phyloP scores from a whole-genome alignment of 495 filamentous ascomycete genomes.

The Pyronema domesticum region DNA sequence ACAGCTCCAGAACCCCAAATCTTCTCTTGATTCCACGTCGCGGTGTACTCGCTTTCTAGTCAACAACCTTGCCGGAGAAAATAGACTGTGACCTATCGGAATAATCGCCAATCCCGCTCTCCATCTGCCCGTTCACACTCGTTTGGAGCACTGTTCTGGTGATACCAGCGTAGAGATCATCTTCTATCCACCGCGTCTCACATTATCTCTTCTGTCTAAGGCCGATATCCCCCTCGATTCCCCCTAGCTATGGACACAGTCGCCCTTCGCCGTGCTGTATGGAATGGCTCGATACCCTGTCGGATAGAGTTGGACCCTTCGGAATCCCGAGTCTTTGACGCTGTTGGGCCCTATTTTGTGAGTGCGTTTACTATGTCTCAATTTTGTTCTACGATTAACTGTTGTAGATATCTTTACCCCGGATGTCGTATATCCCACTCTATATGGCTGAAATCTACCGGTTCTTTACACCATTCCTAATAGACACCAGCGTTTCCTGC shows the following conservation, averaged over 20 bases:
- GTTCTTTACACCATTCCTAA: slow-evolving; percentile 62
- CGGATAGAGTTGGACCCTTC: slow-evolving; percentile 22
- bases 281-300: slow-evolving; percentile 21
- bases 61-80: too few relatives aligned
- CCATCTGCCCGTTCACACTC: too few relatives aligned
- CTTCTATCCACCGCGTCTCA: too few relatives aligned
- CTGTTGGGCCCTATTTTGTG: slow-evolving; percentile 21
- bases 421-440: slow-evolving; percentile 55
- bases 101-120: too few relatives aligned
- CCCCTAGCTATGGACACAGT: neutral
- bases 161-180: too few relatives aligned
- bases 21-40: too few relatives aligned
- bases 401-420: slow-evolving; percentile 37
- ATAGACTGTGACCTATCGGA: too few relatives aligned
- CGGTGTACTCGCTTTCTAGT: too few relatives aligned
- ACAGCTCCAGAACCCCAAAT: too few relatives aligned
- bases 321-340: slow-evolving; percentile 20
- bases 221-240: too few relatives aligned
- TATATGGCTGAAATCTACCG: slow-evolving; percentile 59
- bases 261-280: slow-evolving; percentile 18
- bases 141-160: too few relatives aligned
- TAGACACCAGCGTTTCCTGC: slow-evolving; percentile 38
- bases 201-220: too few relatives aligned
- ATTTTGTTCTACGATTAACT: neutral
- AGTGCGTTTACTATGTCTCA: neutral